Evolutionary conservation across 192 early-diverging fungal genomes (phyloP).

Genomic region (Pilobolus umbonatus): DNA sequence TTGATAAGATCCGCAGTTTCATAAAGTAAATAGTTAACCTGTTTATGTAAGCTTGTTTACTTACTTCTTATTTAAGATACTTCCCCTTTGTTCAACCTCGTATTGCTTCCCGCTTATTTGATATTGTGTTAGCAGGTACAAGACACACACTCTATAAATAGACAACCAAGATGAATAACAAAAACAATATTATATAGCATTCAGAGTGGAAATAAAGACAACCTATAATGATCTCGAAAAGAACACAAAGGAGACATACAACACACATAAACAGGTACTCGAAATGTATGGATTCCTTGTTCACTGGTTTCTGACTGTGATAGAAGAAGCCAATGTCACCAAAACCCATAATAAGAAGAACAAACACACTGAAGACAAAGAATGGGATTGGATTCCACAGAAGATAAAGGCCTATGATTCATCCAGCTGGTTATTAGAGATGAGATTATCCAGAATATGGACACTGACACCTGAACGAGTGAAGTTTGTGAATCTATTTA

Average conservation of each 20-base stretch:
- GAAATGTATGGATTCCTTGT: conserved; percentile 83
- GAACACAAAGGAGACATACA: conserved; percentile 68
- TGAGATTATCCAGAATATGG: conserved; percentile 70
- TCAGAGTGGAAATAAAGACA: conserved; percentile 58
- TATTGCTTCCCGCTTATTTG: conserved; percentile 53
- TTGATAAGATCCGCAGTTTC: conserved; percentile 65
- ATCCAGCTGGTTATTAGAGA: conserved; percentile 43
- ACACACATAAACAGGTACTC: conserved; percentile 56
- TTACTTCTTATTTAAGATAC: conserved; percentile 34
- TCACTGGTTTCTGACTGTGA: conserved; percentile 73
- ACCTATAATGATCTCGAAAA: conserved; percentile 56
- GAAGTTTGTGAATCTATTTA: conserved; percentile 66
- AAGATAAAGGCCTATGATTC: conserved; percentile 53
- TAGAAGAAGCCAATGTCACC: conserved; percentile 47
- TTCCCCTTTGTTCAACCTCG: conserved; percentile 43
- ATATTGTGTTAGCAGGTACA: conserved; percentile 67
- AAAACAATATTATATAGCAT: conserved; percentile 37
- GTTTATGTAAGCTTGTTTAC: not conserved
- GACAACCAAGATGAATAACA: not conserved
- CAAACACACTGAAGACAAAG: not conserved
- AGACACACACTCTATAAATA: not conserved
- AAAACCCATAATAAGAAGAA: conserved; percentile 16
- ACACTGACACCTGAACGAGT: conserved; percentile 66
- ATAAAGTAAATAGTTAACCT: conserved; percentile 52
- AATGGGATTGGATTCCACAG: conserved; percentile 58